phyloP scores from a whole-genome alignment of 768 basidiomycete genomes.

The Suillus fuscotomentosus region DNA sequence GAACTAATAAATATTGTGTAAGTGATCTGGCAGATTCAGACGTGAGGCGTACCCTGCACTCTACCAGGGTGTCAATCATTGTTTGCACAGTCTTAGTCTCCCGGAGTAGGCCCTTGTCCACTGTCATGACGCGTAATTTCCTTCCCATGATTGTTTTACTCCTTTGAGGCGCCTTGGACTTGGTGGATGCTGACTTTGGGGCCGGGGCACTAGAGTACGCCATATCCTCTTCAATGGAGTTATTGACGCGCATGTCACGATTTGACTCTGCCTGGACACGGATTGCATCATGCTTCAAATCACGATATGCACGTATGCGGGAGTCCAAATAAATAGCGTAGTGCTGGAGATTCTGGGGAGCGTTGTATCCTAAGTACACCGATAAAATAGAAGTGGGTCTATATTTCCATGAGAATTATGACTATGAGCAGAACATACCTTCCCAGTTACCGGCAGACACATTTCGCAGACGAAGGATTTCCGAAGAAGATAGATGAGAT shows the following conservation, averaged over 20 bases:
- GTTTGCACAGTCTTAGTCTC: conserved; percentile 91
- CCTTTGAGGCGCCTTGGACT: conserved; percentile 42
- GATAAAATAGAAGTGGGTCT: conserved; percentile 3
- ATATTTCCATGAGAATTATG: conserved; percentile 1
- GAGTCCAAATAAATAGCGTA: conserved; percentile 90
- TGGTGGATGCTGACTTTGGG: conserved; percentile 33
- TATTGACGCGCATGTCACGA: conserved; percentile 67
- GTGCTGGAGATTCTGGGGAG: conserved; percentile 82
- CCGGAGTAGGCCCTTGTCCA: conserved; percentile 91
- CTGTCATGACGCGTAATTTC: conserved; percentile 86
- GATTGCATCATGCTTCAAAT: conserved; percentile 92
- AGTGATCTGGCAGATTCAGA: not conserved
- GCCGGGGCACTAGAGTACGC: conserved; percentile 30
- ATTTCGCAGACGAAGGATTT: conserved; percentile 79
- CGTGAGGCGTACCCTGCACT: conserved; percentile 70
- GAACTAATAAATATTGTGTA: conserved; percentile 53
- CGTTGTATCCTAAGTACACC: conserved; percentile 63
- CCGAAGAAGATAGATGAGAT: conserved; percentile 74
- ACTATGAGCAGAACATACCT: conserved; percentile 45
- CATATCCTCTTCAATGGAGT: conserved; percentile 63
- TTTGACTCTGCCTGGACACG: conserved; percentile 93
- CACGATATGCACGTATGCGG: conserved; percentile 83
- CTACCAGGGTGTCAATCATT: conserved; percentile 85
- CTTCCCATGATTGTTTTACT: conserved; percentile 81
- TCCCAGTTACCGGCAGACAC: conserved; percentile 86